A percentile compares a stretch with the other conserved stretches of the same genome.
Conservation (phyloP, 208 protist species). For the Wallacemonas rigidus region DNA sequence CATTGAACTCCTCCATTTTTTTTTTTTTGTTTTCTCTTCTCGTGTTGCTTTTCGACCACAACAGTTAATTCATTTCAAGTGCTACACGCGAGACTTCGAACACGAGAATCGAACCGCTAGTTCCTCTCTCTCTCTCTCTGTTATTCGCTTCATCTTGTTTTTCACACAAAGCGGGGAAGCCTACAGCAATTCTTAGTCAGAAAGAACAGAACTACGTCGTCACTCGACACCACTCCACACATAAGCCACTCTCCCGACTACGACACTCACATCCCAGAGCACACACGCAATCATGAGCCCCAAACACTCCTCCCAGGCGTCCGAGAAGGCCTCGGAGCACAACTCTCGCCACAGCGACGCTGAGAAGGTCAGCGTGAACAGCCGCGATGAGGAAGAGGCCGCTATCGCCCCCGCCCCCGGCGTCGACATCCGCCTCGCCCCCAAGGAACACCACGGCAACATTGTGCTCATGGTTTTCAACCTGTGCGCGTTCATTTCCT, state of each 20-base stretch:
- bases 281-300: slow-evolving; percentile 5
- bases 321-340: slow-evolving; percentile 26
- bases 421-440: slow-evolving; percentile 38
- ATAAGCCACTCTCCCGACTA: too few relatives aligned
- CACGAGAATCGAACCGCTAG: neutral
- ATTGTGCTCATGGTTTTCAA: slow-evolving; percentile 32
- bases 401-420: slow-evolving; percentile 16
- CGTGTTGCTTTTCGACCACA: neutral
- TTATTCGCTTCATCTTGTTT: slow-evolving; percentile 15
- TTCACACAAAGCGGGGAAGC: slow-evolving; percentile 17
- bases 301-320: slow-evolving; percentile 8
- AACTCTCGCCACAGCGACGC: slow-evolving; percentile 15
- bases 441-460: slow-evolving; percentile 31
- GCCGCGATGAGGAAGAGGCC: slow-evolving; percentile 17
- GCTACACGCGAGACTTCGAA: neutral
- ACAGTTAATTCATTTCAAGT: slow-evolving; percentile 6
- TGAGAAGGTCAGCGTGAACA: slow-evolving; percentile 11
- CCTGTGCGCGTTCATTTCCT: slow-evolving; percentile 41
- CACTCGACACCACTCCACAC: neutral
- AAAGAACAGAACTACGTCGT: slow-evolving; percentile 9
- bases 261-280: neutral
- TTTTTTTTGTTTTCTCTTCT: neutral
- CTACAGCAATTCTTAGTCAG: neutral
- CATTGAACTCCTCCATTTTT: neutral
- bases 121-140: slow-evolving; percentile 7